These are phyloP conservation scores for Colletotrichum siamense DNA, from an alignment of 2,329 filamentous ascomycete genomes.

Conservation along the genomic window DNA sequence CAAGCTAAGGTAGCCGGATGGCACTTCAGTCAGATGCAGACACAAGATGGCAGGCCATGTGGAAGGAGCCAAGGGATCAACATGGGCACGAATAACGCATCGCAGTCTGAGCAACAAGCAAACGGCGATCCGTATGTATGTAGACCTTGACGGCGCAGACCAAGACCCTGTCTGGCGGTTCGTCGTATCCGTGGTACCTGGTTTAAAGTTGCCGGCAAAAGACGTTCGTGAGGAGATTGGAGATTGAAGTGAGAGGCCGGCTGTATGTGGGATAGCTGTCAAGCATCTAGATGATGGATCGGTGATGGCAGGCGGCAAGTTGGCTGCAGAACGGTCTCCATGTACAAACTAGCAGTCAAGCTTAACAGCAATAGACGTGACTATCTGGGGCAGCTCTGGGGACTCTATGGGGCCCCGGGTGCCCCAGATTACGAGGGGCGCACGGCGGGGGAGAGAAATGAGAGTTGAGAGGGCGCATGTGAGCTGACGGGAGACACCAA, in stretches of 20 bases:
- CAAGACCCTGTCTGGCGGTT: not conserved
- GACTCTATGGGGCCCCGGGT: not conserved
- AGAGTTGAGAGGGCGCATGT: not conserved
- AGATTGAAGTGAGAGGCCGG: not conserved
- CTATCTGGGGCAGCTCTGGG: not conserved
- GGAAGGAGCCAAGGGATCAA: not conserved
- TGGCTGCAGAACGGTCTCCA: not conserved
- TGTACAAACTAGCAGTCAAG: not conserved
- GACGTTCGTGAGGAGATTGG: not conserved
- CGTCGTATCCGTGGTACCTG: not conserved
- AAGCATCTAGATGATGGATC: not conserved
- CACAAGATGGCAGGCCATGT: not conserved
- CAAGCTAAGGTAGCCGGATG: not conserved
- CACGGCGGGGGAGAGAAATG: not conserved
- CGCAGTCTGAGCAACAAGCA: not conserved
- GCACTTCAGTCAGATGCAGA: not conserved
- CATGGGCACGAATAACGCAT: not conserved
- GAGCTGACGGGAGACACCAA: not conserved
- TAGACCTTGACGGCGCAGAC: not conserved
- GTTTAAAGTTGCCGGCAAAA: not conserved
- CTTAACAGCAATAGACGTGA: slow-evolving; percentile 6
- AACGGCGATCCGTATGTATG: not conserved
- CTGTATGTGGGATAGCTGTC: not conserved
- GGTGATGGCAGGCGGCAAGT: not conserved
- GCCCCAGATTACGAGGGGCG: slow-evolving; percentile 2